Conservation (phyloP, 257 asterid genomes). For the Plantago ovata region DNA sequence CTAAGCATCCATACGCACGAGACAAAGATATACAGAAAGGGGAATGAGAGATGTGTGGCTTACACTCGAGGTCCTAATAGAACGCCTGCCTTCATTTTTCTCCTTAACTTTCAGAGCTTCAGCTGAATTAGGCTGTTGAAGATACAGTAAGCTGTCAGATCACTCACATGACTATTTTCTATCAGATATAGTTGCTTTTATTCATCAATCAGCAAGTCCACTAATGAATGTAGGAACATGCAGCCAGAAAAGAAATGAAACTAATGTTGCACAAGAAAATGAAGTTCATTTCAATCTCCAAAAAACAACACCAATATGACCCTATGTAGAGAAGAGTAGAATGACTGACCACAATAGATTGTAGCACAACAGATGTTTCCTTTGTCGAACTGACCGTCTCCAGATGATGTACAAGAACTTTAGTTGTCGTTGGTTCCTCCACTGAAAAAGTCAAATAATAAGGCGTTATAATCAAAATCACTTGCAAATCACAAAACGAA, state of each 20-base stretch:
- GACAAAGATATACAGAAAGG: conserved; percentile 1
- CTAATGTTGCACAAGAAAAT: too few species aligned
- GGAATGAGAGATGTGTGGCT: conserved; percentile 25
- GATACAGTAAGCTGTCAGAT: conserved; percentile 24
- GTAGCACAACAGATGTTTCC: conserved; percentile 58
- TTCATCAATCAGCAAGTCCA: conserved; percentile 5
- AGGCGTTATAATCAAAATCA: conserved; percentile 6
- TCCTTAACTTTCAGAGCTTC: conserved; percentile 30
- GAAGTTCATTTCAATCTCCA: too few species aligned
- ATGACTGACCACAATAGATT: conserved; percentile 66
- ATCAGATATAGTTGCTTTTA: not conserved
- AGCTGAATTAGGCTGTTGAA: conserved; percentile 50
- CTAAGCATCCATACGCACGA: too few species aligned
- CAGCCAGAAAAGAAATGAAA: not conserved
- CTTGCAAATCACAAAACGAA: too few species aligned
- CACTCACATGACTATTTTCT: conserved; percentile 10
- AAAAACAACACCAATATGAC: too few species aligned
- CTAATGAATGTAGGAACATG: conserved; percentile 11
- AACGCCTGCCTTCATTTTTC: conserved; percentile 39
- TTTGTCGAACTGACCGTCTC: conserved; percentile 67
- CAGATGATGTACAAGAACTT: conserved; percentile 73
- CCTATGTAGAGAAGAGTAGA: not conserved
- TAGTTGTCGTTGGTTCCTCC: conserved; percentile 52
- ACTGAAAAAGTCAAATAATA: conserved; percentile 33
- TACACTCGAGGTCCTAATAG: conserved; percentile 59